Evolutionary conservation across 75 land plant genomes (phyloP).

Genomic region (Cryptomeria japonica): DNA sequence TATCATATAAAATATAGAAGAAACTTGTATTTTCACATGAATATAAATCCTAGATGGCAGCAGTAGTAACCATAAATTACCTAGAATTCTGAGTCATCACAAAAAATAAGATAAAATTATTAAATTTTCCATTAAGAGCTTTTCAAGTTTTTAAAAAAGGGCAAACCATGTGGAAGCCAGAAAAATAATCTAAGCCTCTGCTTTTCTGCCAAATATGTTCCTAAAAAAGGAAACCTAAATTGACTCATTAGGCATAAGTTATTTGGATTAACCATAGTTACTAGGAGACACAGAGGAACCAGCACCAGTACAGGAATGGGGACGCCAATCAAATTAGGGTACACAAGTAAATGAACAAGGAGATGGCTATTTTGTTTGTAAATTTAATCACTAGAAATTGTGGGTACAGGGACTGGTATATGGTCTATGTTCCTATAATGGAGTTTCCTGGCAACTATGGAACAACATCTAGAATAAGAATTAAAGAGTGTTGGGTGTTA

Average conservation of each 20-base stretch:
- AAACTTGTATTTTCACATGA: not conserved
- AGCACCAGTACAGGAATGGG: no score
- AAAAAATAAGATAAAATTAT: not conserved
- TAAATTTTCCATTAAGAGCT: not conserved
- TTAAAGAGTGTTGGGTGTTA: not conserved
- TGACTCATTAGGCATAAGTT: not conserved
- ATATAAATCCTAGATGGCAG: not conserved
- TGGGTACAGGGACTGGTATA: no score
- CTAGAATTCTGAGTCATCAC: not conserved
- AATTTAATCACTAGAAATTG: no score
- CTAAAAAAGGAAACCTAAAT: not conserved
- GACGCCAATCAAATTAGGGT: no score
- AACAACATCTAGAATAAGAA: not conserved
- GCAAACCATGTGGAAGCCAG: not conserved
- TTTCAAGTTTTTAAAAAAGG: not conserved
- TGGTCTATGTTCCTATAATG: no score
- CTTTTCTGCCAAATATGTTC: not conserved
- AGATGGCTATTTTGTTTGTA: no score
- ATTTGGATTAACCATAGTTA: no score
- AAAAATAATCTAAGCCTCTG: not conserved
- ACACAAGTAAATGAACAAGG: no score
- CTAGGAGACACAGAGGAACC: no score
- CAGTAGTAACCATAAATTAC: not conserved
- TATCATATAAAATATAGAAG: not conserved
- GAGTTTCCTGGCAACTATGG: no score